These are phyloP conservation scores for Yarrowia sp. DNA, from an alignment of 805 yeast species.

Conservation along the genomic window DNA sequence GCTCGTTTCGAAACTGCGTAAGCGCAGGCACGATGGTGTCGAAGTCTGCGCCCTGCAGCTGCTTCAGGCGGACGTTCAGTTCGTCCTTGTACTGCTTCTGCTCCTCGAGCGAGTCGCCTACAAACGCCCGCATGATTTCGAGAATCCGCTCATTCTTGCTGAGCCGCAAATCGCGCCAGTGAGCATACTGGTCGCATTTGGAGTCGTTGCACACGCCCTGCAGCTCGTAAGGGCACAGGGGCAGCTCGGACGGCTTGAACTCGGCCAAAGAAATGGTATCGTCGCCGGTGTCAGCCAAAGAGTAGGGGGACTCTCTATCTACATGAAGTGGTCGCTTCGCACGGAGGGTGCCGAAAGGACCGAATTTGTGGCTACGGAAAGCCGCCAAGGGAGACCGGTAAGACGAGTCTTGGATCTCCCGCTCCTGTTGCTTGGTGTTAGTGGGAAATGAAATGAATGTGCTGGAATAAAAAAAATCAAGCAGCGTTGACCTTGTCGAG, in stretches of 20 bases:
- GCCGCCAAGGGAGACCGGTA: conserved; percentile 25
- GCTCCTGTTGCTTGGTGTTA: conserved; percentile 19
- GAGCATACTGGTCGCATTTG: conserved; percentile 22
- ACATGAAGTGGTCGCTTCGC: conserved; percentile 8
- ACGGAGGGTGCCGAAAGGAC: conserved; percentile 1
- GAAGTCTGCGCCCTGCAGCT: conserved; percentile 16
- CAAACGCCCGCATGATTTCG: conserved; percentile 25
- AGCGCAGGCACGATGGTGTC: conserved; percentile 10
- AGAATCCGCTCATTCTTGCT: conserved; percentile 10
- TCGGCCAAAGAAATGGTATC: conserved; percentile 23
- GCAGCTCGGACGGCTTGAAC: conserved; percentile 21
- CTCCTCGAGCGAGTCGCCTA: conserved; percentile 16
- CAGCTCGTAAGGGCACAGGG: conserved; percentile 22
- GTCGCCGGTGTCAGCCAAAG: background rate
- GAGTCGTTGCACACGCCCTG: conserved; percentile 24
- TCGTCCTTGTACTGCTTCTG: conserved; percentile 11
- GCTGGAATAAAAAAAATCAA: background rate
- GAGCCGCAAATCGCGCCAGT: conserved; percentile 25
- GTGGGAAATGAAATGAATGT: background rate
- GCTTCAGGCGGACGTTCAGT: background rate
- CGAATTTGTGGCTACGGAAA: conserved; percentile 26
- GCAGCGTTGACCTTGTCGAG: background rate
- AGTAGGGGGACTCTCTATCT: conserved; percentile 8
- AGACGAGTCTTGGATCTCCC: conserved; percentile 16
- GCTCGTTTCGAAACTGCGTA: conserved; percentile 9